phyloP scores from a whole-genome alignment of 257 asterid genomes.

The Solanum chaucha region DNA sequence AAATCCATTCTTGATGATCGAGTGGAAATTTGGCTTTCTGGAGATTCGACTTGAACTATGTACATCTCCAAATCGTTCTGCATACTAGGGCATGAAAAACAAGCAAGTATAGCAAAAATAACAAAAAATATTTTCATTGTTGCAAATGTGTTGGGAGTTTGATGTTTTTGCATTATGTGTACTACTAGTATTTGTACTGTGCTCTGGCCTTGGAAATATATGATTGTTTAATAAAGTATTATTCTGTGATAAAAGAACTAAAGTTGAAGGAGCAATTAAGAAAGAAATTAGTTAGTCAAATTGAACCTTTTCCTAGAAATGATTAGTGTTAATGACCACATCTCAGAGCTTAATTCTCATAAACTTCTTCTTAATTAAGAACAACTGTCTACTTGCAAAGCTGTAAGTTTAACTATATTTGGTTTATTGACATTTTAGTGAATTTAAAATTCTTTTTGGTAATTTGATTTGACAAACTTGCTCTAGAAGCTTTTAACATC shows the following conservation, averaged over 20 bases:
- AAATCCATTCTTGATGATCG: not conserved
- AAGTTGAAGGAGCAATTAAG: not conserved
- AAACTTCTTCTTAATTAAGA: not conserved
- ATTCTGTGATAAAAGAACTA: not conserved
- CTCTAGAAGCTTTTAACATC: not conserved
- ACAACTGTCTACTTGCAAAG: not conserved
- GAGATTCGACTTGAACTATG: not conserved
- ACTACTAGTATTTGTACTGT: not conserved
- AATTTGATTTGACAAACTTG: not conserved
- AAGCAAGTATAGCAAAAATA: not conserved
- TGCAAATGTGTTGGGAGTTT: not conserved
- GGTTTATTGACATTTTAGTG: not conserved
- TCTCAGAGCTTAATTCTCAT: not conserved
- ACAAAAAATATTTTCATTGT: not conserved
- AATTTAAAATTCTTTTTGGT: not conserved
- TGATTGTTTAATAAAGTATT: not conserved
- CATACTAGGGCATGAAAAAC: not conserved
- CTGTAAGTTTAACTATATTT: not conserved
- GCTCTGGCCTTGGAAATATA: not conserved
- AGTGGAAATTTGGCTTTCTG: not conserved
- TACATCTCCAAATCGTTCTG: not conserved
- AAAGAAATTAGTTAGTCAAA: not conserved
- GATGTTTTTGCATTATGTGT: not conserved
- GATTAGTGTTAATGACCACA: not conserved
- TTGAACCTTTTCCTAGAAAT: not conserved